A percentile compares a stretch with the other conserved stretches of the same genome.
Evolutionary conservation across 2,329 filamentous ascomycete species (phyloP).

Genomic region (Pseudocercospora fuligena): DNA sequence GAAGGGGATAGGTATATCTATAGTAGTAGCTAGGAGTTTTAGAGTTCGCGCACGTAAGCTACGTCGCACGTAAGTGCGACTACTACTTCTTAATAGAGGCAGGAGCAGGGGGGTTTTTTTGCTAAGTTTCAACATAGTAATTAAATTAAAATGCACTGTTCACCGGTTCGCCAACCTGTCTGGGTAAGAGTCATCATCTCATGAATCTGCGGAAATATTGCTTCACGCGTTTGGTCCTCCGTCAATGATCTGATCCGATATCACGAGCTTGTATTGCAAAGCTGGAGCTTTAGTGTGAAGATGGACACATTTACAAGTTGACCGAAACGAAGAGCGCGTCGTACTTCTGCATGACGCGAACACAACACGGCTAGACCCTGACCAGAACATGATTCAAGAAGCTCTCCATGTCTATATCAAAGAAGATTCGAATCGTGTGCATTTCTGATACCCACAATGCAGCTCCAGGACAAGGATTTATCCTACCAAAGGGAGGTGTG

Average conservation of each 20-base stretch:
- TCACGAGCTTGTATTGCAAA: too few relatives aligned
- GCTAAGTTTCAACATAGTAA: too few relatives aligned
- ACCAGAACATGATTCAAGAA: background rate
- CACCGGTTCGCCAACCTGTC: background rate
- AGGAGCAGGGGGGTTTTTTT: too few relatives aligned
- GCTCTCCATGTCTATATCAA: constrained; percentile 10
- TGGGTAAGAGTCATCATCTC: background rate
- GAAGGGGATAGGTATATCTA: too few relatives aligned
- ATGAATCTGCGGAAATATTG: background rate
- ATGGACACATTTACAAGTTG: background rate
- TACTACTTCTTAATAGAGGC: too few relatives aligned
- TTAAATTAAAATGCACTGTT: background rate
- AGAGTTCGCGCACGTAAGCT: too few relatives aligned
- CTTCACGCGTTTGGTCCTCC: background rate
- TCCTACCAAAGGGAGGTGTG: constrained; percentile 8
- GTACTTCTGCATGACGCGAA: background rate
- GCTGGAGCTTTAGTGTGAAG: background rate
- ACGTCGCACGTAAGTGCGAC: too few relatives aligned
- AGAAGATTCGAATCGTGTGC: constrained; percentile 70
- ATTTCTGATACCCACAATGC: constrained; percentile 65
- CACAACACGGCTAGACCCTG: background rate
- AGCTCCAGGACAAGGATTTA: constrained; percentile 10
- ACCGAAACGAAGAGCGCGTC: background rate
- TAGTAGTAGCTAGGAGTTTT: too few relatives aligned
- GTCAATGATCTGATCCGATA: too few relatives aligned